Percentiles rank a stretch among this genome's conserved stretches.
These are phyloP conservation scores for Buxus sempervirens DNA, from an alignment of 164 flowering plant genomes.

Conservation along the genomic window DNA sequence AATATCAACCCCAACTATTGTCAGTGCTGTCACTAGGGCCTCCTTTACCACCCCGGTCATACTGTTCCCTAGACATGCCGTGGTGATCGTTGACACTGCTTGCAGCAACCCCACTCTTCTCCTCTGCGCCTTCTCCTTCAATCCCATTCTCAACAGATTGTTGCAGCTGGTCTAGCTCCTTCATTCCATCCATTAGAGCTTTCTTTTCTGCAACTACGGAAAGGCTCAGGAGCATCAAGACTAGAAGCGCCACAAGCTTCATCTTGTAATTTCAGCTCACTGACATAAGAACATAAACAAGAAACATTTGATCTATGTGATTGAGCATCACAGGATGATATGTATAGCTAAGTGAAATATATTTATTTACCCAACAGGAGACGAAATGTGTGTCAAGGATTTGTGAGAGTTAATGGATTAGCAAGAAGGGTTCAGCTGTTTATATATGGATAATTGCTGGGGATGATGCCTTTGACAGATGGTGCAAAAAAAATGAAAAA, in stretches of 20 bases:
- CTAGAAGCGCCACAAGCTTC: constrained; percentile 17
- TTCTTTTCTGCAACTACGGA: constrained; percentile 18
- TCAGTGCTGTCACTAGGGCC: background rate
- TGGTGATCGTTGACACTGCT: constrained; percentile 29
- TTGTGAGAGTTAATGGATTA: no score
- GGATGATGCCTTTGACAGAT: background rate
- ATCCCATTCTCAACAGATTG: background rate
- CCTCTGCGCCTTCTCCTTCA: no score
- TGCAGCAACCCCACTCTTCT: constrained; percentile 7
- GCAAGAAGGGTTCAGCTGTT: background rate
- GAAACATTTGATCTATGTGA: no score
- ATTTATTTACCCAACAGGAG: no score
- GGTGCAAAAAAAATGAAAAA: background rate
- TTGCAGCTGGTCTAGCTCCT: background rate
- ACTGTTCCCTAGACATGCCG: constrained; percentile 27
- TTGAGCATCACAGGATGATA: no score
- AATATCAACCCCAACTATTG: background rate
- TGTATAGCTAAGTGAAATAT: no score
- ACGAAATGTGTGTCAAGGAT: no score
- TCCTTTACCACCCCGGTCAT: constrained; percentile 9
- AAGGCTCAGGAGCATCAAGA: constrained; percentile 17
- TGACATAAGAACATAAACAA: no score
- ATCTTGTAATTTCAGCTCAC: background rate
- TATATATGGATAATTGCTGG: background rate
- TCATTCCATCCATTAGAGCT: constrained; percentile 4